Evolutionary conservation across 192 early-diverging fungal genomes (phyloP).

Genomic region (Coemansia aciculifera): DNA sequence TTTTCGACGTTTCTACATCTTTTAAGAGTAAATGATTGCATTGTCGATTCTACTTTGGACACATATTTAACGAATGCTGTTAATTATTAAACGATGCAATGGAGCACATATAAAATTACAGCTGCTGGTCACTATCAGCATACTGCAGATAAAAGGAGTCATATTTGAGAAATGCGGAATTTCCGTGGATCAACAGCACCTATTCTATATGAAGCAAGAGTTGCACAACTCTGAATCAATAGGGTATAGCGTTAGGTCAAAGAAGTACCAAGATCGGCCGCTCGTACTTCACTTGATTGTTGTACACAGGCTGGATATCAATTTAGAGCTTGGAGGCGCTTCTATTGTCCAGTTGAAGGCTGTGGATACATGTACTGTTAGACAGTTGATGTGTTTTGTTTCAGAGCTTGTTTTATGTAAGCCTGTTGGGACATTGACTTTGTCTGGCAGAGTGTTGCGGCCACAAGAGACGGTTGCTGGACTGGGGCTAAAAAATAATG

Average conservation of each 20-base stretch:
- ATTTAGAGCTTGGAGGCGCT: background rate
- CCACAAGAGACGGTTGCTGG: background rate
- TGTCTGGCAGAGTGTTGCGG: background rate
- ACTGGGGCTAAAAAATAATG: background rate
- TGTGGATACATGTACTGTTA: background rate
- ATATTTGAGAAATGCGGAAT: background rate
- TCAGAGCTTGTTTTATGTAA: background rate
- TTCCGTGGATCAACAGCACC: background rate
- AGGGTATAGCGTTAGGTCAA: background rate
- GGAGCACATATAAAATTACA: background rate
- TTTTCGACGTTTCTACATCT: background rate
- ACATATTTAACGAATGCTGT: background rate
- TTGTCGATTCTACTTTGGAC: background rate
- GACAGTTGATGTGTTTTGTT: background rate
- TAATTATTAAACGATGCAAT: slow-evolving; percentile 6
- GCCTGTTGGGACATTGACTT: background rate
- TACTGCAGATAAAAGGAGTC: background rate
- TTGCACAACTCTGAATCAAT: slow-evolving; percentile 6
- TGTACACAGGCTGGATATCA: background rate
- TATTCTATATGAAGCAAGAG: background rate
- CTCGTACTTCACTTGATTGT: background rate
- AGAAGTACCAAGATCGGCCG: background rate
- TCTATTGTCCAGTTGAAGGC: background rate
- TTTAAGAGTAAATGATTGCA: background rate
- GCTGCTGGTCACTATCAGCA: slow-evolving; percentile 5